These are phyloP conservation scores for Candida taoyuanica DNA, from an alignment of 805 yeast genomes.

Conservation along the genomic window DNA sequence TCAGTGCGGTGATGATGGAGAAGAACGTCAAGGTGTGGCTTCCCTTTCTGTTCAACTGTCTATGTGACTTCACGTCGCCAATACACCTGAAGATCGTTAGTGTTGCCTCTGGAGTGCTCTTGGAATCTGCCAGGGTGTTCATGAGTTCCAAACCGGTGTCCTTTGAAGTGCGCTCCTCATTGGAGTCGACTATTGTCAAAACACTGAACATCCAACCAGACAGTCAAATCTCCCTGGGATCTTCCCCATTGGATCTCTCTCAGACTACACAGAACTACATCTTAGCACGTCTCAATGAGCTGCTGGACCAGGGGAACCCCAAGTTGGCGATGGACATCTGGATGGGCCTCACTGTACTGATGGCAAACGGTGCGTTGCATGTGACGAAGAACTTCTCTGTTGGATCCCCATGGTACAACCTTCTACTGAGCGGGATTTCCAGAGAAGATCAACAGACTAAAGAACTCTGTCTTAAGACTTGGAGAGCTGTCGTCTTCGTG, in stretches of 20 bases:
- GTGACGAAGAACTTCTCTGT: background rate
- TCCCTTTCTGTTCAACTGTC: slow-evolving; percentile 15
- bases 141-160: slow-evolving; percentile 16
- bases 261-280: slow-evolving; percentile 11
- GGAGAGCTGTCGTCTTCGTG: slow-evolving; percentile 18
- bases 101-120: slow-evolving; percentile 6
- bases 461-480: slow-evolving; percentile 8
- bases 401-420: slow-evolving; percentile 8
- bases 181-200: slow-evolving; percentile 8
- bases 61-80: slow-evolving; percentile 18
- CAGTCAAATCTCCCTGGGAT: slow-evolving; percentile 4
- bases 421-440: slow-evolving; percentile 2
- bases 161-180: slow-evolving; percentile 15
- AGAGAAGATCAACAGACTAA: slow-evolving; percentile 4
- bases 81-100: slow-evolving; percentile 10
- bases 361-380: slow-evolving; percentile 8
- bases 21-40: slow-evolving; percentile 26
- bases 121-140: slow-evolving; percentile 19
- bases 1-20: slow-evolving; percentile 25
- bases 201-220: slow-evolving; percentile 10
- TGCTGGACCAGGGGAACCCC: slow-evolving; percentile 2
- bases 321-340: slow-evolving; percentile 20
- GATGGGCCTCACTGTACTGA: slow-evolving; percentile 20
- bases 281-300: slow-evolving; percentile 3
- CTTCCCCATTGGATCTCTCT: slow-evolving; percentile 13